Conservation (phyloP, 106 monocot species). For the Dactylorhiza incarnata region DNA sequence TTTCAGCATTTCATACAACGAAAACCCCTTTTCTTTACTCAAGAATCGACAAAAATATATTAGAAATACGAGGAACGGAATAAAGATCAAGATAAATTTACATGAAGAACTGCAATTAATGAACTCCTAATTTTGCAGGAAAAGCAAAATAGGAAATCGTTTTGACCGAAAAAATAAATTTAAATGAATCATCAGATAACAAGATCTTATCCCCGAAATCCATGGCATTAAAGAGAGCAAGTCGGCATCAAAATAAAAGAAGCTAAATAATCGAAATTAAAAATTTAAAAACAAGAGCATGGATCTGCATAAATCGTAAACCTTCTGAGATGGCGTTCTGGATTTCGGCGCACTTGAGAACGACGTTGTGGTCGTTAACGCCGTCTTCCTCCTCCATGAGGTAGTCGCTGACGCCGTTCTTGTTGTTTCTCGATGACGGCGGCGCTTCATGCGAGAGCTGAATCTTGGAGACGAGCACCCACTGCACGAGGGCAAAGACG, state of each 20-base stretch:
- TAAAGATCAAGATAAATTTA: too few relatives aligned
- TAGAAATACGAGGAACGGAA: too few relatives aligned
- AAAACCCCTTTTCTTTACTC: too few relatives aligned
- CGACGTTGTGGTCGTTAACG: slow-evolving; percentile 18
- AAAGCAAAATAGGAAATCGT: neutral
- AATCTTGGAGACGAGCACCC: slow-evolving; percentile 51
- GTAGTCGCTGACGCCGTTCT: slow-evolving; percentile 11
- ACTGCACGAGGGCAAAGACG: slow-evolving; percentile 51
- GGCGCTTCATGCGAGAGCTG: slow-evolving; percentile 22
- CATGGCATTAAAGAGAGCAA: neutral
- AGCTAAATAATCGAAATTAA: neutral
- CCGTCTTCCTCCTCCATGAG: slow-evolving; percentile 66
- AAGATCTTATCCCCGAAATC: neutral
- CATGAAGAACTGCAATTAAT: too few relatives aligned
- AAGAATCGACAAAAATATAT: too few relatives aligned
- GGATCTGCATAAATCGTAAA: slow-evolving; percentile 1
- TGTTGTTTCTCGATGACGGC: neutral
- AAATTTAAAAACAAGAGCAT: neutral
- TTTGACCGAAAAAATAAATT: neutral
- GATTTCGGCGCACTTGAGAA: slow-evolving; percentile 62
- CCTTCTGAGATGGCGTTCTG: slow-evolving; percentile 76
- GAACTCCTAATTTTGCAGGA: neutral
- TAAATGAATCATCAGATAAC: neutral
- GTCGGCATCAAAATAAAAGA: neutral
- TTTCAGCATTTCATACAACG: too few relatives aligned